phyloP scores from a whole-genome alignment of 371 early-diverging fungal genomes.

The Saksenaea oblongispora region DNA sequence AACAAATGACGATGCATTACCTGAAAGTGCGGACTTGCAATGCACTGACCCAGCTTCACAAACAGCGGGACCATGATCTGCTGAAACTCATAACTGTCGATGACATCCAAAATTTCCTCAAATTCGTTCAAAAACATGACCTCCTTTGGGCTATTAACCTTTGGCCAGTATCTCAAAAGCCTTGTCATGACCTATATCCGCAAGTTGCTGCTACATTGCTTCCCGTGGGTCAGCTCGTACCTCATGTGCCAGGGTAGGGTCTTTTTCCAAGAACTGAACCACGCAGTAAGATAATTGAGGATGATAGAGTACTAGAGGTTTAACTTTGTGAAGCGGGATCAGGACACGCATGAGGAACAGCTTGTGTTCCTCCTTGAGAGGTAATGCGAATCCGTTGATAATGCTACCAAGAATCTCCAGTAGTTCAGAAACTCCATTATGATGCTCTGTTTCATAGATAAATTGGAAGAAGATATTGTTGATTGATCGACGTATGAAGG shows the following conservation, averaged over 20 bases:
- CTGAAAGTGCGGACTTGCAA: conserved; percentile 93
- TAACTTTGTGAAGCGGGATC: conserved; percentile 92
- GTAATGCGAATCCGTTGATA: conserved; percentile 96
- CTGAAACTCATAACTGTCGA: conserved; percentile 86
- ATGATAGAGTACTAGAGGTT: conserved; percentile 86
- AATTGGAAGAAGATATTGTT: conserved; percentile 96
- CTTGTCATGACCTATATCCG: conserved; percentile 75
- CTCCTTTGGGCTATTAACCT: conserved; percentile 95
- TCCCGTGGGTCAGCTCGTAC: conserved; percentile 33
- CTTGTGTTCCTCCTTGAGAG: conserved; percentile 96
- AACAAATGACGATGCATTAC: conserved; percentile 33
- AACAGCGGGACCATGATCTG: conserved; percentile 88
- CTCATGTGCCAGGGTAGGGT: conserved; percentile 83
- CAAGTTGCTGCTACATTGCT: background rate
- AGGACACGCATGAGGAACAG: conserved; percentile 86
- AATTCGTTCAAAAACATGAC: conserved; percentile 96
- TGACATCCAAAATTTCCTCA: conserved; percentile 92
- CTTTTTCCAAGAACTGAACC: conserved; percentile 96
- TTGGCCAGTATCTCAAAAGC: conserved; percentile 93
- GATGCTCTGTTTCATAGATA: conserved; percentile 91
- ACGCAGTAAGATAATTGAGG: conserved; percentile 96
- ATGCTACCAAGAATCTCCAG: conserved; percentile 96
- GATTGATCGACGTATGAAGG: conserved; percentile 94
- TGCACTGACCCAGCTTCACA: conserved; percentile 86
- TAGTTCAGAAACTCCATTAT: conserved; percentile 95